A percentile compares a stretch with the other conserved stretches of the same genome.
Evolutionary conservation across 768 basidiomycete species (phyloP).

Genomic region (Rhodotorula diobovata): DNA sequence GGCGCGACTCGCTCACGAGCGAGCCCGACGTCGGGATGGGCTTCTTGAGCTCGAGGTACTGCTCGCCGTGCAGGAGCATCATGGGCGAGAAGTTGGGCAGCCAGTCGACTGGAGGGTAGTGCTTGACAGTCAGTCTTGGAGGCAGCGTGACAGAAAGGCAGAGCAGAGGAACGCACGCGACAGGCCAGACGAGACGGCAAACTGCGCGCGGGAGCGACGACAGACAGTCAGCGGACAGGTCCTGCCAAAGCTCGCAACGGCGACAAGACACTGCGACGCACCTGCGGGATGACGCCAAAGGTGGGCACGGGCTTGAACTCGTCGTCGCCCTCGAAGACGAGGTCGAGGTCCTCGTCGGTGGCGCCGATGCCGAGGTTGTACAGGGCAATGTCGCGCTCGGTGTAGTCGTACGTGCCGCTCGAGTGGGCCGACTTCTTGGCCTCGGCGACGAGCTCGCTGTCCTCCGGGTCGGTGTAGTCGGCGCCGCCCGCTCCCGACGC

Average conservation of each 20-base stretch:
- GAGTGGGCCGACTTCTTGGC: slow-evolving; percentile 64
- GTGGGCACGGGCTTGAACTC: slow-evolving; percentile 82
- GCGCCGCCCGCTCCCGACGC: no score
- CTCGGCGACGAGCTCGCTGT: slow-evolving; percentile 71
- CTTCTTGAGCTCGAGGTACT: slow-evolving; percentile 76
- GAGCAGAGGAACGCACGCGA: slow-evolving; percentile 43
- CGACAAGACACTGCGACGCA: background rate
- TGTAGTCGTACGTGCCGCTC: slow-evolving; percentile 65
- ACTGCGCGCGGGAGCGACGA: slow-evolving; percentile 44
- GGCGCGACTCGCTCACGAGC: slow-evolving; percentile 70
- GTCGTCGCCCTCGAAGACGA: slow-evolving; percentile 85
- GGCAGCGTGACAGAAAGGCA: no score
- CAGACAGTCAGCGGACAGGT: background rate
- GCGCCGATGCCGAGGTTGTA: slow-evolving; percentile 96
- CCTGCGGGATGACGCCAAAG: slow-evolving; percentile 87
- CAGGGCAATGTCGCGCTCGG: slow-evolving; percentile 73
- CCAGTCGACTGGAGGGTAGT: slow-evolving; percentile 60
- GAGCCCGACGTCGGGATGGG: slow-evolving; percentile 80
- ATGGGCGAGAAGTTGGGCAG: slow-evolving; percentile 93
- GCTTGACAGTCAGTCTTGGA: background rate
- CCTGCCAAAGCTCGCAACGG: background rate
- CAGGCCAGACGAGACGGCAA: slow-evolving; percentile 63
- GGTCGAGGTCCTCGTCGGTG: slow-evolving; percentile 82
- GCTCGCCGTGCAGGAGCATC: slow-evolving; percentile 96
- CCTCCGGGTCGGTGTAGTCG: slow-evolving; percentile 61